phyloP scores from a whole-genome alignment of 2,329 filamentous ascomycete genomes.

The Pseudocercospora vitis region DNA sequence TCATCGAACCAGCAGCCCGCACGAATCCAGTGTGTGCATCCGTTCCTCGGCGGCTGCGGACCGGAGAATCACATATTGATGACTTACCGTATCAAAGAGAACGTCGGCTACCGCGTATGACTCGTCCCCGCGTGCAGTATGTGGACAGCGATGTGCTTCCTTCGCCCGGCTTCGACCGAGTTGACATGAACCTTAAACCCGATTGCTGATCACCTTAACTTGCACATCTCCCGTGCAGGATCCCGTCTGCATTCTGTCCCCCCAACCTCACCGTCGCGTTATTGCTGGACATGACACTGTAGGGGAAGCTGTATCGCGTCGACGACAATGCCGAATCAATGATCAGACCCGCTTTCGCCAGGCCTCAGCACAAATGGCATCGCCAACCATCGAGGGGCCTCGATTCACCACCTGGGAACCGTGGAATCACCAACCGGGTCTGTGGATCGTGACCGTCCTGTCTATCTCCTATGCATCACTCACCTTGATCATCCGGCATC shows the following conservation, averaged over 20 bases:
- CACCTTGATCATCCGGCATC: not conserved
- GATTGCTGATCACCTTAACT: not conserved
- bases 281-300: too few species aligned
- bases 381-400: not conserved
- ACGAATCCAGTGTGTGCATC: not conserved
- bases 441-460: constrained; percentile 2
- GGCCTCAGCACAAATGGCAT: constrained; percentile 5
- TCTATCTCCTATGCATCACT: constrained; percentile 3
- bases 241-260: not conserved
- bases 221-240: not conserved
- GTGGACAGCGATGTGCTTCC: not conserved
- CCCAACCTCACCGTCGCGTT: not conserved
- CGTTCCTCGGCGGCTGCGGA: not conserved
- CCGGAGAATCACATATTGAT: not conserved
- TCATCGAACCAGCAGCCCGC: not conserved
- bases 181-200: constrained; percentile 1
- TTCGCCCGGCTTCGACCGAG: not conserved
- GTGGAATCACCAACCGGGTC: constrained; percentile 7
- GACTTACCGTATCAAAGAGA: too few species aligned
- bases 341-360: not conserved
- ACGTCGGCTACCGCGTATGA: too few species aligned
- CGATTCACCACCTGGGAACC: not conserved
- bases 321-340: not conserved
- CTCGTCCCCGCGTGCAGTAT: not conserved
- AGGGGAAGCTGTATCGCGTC: too few species aligned